Percentiles rank a stretch among this genome's conserved stretches.
These are phyloP conservation scores for Somion occarium DNA, from an alignment of 1,284 basidiomycete species.

Conservation along the genomic window DNA sequence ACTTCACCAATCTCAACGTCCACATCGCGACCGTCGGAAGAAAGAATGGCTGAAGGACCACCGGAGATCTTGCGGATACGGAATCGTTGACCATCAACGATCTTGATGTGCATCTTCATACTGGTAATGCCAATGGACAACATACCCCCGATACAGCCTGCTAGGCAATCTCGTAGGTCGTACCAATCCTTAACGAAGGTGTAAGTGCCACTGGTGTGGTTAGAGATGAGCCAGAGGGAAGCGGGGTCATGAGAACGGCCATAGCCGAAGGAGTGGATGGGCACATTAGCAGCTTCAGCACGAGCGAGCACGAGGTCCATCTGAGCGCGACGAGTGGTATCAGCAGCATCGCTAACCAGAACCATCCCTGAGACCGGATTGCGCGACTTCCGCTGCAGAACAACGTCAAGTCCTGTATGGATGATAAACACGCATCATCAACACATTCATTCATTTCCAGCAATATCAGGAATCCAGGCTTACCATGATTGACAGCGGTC, in stretches of 20 bases:
- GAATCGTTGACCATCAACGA: constrained; percentile 81
- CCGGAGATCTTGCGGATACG: constrained; percentile 89
- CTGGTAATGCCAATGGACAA: constrained; percentile 86
- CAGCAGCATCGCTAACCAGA: constrained; percentile 87
- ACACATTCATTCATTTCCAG: background rate
- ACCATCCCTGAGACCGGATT: constrained; percentile 90
- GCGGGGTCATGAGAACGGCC: constrained; percentile 95
- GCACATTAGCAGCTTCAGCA: constrained; percentile 92
- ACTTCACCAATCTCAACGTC: constrained; percentile 95
- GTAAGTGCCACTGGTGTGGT: constrained; percentile 95
- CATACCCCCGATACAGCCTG: constrained; percentile 91
- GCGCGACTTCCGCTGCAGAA: constrained; percentile 88
- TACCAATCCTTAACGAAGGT: constrained; percentile 97
- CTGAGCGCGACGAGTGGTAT: constrained; percentile 91
- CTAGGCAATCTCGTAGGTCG: constrained; percentile 83
- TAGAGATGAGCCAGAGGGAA: constrained; percentile 98
- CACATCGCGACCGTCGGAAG: constrained; percentile 85
- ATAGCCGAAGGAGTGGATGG: constrained; percentile 96
- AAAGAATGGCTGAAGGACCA: constrained; percentile 76
- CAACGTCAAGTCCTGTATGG: constrained; percentile 76
- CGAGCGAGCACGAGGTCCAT: constrained; percentile 97
- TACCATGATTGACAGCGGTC: constrained; percentile 89
- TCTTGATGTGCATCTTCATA: constrained; percentile 90
- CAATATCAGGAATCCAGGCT: constrained; percentile 21
- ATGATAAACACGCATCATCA: too few relatives aligned